These are phyloP conservation scores for Calonectria leucothoes DNA, from an alignment of 2,329 filamentous ascomycete species.

Conservation along the genomic window DNA sequence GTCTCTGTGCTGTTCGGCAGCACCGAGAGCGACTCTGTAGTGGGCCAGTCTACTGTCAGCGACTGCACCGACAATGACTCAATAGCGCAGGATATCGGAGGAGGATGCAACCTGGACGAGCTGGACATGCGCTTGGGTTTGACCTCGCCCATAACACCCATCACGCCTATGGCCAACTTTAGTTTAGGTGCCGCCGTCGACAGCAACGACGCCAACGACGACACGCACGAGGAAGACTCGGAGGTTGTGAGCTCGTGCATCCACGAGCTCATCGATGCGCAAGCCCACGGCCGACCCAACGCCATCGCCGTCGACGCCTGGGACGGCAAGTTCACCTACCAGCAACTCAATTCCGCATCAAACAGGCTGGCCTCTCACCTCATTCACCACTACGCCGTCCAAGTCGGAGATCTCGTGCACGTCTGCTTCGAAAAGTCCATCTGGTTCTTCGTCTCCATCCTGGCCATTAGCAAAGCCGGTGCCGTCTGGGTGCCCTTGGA, in stretches of 20 bases:
- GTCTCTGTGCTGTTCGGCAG: neutral
- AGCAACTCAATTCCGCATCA: constrained; percentile 14
- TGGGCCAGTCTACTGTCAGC: neutral
- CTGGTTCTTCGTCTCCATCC: constrained; percentile 22
- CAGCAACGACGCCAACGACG: neutral
- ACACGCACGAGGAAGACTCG: neutral
- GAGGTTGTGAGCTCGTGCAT: constrained; percentile 12
- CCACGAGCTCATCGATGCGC: constrained; percentile 33
- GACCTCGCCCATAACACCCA: neutral
- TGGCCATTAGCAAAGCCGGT: constrained; percentile 11
- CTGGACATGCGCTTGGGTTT: neutral
- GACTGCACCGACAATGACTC: neutral
- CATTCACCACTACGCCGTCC: neutral
- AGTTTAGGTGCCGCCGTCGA: neutral
- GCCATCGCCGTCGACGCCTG: constrained; percentile 37
- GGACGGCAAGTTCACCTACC: constrained; percentile 41
- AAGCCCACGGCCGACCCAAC: constrained; percentile 9
- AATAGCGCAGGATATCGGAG: neutral
- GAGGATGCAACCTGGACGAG: neutral
- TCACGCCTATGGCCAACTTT: neutral
- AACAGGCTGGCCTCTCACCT: constrained; percentile 17
- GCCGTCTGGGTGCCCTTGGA: constrained; percentile 5
- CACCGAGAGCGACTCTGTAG: neutral
- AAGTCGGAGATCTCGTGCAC: constrained; percentile 6
- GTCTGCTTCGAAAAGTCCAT: constrained; percentile 28